These are phyloP conservation scores for Naganishia sp. DNA, from an alignment of 1,284 basidiomycete species.

Conservation along the genomic window DNA sequence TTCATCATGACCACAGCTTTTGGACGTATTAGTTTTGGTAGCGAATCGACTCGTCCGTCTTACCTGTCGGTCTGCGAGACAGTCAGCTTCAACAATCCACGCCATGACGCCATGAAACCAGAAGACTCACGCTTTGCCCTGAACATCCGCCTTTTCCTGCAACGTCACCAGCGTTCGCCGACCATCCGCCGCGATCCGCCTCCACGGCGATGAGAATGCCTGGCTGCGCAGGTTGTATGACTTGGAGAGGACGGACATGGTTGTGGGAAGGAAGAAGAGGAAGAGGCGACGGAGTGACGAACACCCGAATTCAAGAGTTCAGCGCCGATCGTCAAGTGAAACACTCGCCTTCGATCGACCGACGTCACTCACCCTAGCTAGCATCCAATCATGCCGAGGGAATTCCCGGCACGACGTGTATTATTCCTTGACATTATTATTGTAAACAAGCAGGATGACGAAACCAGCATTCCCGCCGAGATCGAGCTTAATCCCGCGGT, in stretches of 20 bases:
- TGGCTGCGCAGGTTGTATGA: not conserved
- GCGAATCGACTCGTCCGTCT: not conserved
- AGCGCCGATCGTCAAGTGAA: not conserved
- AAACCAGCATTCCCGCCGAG: too few species aligned
- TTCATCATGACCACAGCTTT: conserved; percentile 94
- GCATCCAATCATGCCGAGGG: not conserved
- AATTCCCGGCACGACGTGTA: not conserved
- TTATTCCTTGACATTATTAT: not conserved
- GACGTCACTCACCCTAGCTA: not conserved
- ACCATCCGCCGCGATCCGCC: not conserved
- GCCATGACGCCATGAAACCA: not conserved
- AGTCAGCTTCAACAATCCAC: not conserved
- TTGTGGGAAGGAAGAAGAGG: not conserved
- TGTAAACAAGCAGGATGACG: not conserved
- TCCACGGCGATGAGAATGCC: not conserved
- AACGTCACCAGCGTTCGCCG: not conserved
- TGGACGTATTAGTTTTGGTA: not conserved
- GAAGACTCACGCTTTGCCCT: conserved; percentile 2
- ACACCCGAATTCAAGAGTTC: not conserved
- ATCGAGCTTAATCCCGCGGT: too few species aligned
- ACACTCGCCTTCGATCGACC: not conserved
- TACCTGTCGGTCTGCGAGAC: conserved; percentile 10
- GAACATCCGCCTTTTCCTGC: conserved; percentile 7
- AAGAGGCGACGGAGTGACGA: not conserved
- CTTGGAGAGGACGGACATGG: conserved; percentile 7